Conservation (phyloP, 2,329 filamentous ascomycete genomes). For the Cladobotryum mycophilum region DNA sequence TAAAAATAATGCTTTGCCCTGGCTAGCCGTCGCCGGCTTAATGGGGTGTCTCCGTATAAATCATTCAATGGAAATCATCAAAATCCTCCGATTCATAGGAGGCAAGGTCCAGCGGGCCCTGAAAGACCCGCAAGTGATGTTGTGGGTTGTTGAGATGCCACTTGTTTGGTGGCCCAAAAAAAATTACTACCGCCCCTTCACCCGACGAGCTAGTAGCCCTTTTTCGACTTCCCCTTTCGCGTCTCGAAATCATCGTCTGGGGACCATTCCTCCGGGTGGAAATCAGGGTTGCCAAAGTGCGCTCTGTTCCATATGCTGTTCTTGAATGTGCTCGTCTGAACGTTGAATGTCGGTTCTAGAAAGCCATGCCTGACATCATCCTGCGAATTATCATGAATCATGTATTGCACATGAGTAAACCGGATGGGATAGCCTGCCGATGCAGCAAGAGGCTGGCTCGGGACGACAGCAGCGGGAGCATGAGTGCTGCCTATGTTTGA, state of each 20-base stretch:
- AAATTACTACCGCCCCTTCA: background rate
- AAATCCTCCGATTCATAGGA: background rate
- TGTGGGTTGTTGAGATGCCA: too few relatives aligned
- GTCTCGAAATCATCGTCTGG: conserved; percentile 34
- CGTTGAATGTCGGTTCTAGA: conserved; percentile 41
- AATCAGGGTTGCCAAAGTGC: conserved; percentile 58
- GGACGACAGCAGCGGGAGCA: conserved; percentile 2
- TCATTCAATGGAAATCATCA: background rate
- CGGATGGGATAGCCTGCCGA: conserved; percentile 31
- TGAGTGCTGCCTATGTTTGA: conserved; percentile 10
- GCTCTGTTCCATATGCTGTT: conserved; percentile 62
- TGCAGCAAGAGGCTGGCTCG: conserved; percentile 1
- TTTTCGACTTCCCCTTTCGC: conserved; percentile 19
- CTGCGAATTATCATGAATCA: conserved; percentile 29
- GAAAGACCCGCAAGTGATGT: too few relatives aligned
- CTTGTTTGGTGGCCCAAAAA: background rate
- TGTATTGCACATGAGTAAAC: conserved; percentile 42
- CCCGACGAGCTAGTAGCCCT: background rate
- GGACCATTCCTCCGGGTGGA: conserved; percentile 39
- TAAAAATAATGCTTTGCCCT: background rate
- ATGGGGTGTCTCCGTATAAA: background rate
- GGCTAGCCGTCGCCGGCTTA: background rate
- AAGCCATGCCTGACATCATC: conserved; percentile 40
- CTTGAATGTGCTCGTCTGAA: conserved; percentile 54
- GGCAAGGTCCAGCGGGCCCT: too few relatives aligned